phyloP scores from a whole-genome alignment of 805 yeast genomes.

The Lachancea nothofagi region DNA sequence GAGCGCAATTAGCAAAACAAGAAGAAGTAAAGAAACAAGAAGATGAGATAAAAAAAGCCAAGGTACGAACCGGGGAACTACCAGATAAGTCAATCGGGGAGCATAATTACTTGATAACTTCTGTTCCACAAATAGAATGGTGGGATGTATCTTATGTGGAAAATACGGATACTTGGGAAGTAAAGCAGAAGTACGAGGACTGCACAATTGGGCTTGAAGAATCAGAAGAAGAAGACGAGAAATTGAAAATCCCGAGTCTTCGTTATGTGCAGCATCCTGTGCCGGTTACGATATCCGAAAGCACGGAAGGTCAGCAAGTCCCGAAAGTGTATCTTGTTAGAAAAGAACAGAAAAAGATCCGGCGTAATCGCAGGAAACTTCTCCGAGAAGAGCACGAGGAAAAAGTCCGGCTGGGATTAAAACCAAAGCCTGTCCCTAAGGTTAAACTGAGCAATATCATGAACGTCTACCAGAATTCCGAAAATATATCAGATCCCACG shows the following conservation, averaged over 20 bases:
- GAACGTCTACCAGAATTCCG: constrained; percentile 73
- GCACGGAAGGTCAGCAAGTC: constrained; percentile 36
- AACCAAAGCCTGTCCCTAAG: constrained; percentile 86
- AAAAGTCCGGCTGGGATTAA: constrained; percentile 70
- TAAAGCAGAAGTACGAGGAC: constrained; percentile 36
- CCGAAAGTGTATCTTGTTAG: constrained; percentile 62
- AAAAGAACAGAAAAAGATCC: constrained; percentile 64
- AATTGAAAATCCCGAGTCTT: constrained; percentile 44
- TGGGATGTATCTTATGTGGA: constrained; percentile 70
- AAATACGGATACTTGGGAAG: constrained; percentile 30
- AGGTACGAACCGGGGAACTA: constrained; percentile 38
- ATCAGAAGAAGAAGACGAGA: constrained; percentile 20
- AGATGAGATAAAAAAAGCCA: constrained; percentile 34
- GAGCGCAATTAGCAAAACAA: constrained; percentile 9
- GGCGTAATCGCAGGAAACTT: constrained; percentile 62
- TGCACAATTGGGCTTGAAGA: too few species aligned
- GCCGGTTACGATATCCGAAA: constrained; percentile 44
- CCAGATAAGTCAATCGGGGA: constrained; percentile 56
- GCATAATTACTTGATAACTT: constrained; percentile 26
- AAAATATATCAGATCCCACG: constrained; percentile 85
- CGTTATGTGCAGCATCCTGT: constrained; percentile 80
- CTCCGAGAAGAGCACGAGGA: constrained; percentile 69
- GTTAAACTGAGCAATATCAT: constrained; percentile 78
- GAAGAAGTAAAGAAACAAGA: constrained; percentile 9
- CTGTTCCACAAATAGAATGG: constrained; percentile 76